These are phyloP conservation scores for Microsporum audouinii DNA, from an alignment of 2,329 filamentous ascomycete species.

Conservation along the genomic window DNA sequence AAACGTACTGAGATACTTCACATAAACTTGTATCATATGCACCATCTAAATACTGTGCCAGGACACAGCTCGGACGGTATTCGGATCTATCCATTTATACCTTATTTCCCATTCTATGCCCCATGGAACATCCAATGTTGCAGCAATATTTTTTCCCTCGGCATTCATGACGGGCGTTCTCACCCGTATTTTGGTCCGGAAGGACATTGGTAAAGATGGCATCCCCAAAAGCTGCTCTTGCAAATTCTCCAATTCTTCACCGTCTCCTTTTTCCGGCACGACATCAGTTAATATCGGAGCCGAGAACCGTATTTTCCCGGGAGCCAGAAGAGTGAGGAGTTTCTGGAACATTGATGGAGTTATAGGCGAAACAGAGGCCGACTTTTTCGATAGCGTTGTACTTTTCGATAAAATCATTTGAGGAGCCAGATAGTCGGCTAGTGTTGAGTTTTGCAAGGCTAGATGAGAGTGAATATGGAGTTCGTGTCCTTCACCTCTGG, in stretches of 20 bases:
- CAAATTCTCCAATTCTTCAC: neutral
- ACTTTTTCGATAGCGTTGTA: neutral
- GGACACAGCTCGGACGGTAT: constrained; percentile 2
- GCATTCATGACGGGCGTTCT: neutral
- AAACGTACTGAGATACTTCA: neutral
- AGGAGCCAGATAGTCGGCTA: neutral
- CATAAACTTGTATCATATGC: neutral
- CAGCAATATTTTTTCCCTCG: neutral
- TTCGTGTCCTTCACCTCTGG: neutral
- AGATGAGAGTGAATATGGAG: neutral
- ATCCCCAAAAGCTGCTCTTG: neutral
- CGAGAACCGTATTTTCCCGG: constrained; percentile 31
- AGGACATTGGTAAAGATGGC: neutral
- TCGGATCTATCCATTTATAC: constrained; percentile 30
- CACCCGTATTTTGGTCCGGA: neutral
- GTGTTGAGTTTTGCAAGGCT: neutral
- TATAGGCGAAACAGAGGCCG: neutral
- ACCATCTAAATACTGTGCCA: neutral
- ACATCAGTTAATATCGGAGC: constrained; percentile 25
- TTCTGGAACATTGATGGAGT: constrained; percentile 11
- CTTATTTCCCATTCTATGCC: constrained; percentile 30
- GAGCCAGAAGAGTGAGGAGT: constrained; percentile 22
- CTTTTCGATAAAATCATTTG: neutral
- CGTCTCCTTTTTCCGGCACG: neutral
- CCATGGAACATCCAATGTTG: constrained; percentile 12